Evolutionary conservation across 75 land plant genomes (phyloP).

Genomic region (Sequoia sempervirens): DNA sequence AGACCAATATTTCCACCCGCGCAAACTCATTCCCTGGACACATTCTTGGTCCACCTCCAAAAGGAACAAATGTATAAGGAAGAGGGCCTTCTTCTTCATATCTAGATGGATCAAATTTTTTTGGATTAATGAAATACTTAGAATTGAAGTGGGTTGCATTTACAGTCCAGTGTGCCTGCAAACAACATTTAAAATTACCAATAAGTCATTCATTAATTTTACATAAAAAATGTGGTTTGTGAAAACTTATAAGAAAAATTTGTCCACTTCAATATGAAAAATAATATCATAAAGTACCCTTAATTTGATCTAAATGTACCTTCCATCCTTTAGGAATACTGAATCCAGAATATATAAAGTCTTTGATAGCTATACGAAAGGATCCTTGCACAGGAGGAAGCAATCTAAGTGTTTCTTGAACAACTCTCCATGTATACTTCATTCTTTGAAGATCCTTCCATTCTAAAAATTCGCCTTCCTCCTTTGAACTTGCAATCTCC

Average conservation of each 20-base stretch:
- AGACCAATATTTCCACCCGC: constrained; percentile 37
- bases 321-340: constrained; percentile 63
- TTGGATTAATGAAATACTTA: constrained; percentile 38
- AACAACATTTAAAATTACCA: not conserved
- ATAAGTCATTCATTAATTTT: not conserved
- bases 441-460: constrained; percentile 41
- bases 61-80: constrained; percentile 51
- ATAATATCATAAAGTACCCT: not conserved
- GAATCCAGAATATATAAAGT: constrained; percentile 46
- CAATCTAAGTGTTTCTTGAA: constrained; percentile 37
- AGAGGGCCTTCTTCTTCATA: constrained; percentile 27
- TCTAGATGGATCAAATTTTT: constrained; percentile 49
- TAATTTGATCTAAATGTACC: constrained; percentile 4
- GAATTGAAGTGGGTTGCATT: constrained; percentile 22
- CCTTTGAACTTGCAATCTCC: constrained; percentile 27
- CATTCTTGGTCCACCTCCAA: constrained; percentile 64
- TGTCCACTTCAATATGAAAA: too few relatives aligned
- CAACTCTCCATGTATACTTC: constrained; percentile 60
- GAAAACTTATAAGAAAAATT: too few relatives aligned
- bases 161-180: constrained; percentile 30
- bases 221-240: not conserved
- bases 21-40: constrained; percentile 50
- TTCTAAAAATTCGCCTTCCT: constrained; percentile 15
- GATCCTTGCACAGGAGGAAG: constrained; percentile 36
- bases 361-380: constrained; percentile 33